Conservation (phyloP, 257 asterid species). For the Thymus mandschuricus region DNA sequence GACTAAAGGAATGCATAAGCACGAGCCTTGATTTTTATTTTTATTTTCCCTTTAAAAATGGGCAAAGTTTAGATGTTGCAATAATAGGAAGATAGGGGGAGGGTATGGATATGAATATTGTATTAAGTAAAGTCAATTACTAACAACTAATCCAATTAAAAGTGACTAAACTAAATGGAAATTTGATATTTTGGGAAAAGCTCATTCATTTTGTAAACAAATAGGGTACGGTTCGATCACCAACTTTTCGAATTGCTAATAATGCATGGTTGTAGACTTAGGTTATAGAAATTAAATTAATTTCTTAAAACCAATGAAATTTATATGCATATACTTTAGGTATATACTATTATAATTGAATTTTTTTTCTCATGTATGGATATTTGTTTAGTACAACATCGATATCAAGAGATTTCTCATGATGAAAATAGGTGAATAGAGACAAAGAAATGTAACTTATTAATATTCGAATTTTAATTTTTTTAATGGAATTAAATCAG, state of each 20-base stretch:
- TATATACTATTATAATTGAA: neutral
- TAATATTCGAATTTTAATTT: slow-evolving; percentile 3
- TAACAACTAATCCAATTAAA: neutral
- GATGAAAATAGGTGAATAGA: neutral
- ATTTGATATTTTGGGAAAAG: neutral
- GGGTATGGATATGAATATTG: neutral
- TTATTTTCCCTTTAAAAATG: neutral
- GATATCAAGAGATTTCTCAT: neutral
- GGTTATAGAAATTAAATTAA: neutral
- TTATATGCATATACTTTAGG: neutral
- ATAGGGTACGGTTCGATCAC: slow-evolving; percentile 8
- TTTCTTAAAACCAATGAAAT: no score
- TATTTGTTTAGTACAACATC: neutral
- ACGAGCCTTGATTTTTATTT: neutral
- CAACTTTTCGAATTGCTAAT: neutral
- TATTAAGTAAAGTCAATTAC: slow-evolving; percentile 16
- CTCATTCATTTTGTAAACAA: neutral
- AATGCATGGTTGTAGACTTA: neutral
- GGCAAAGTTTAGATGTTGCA: neutral
- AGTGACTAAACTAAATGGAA: neutral
- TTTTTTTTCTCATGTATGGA: neutral
- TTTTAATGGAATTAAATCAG: neutral
- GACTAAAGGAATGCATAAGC: no score
- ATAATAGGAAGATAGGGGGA: slow-evolving; percentile 3
- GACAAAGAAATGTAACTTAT: neutral